Base-by-base conservation (phyloP, 106 monocot species). In the Dioscorea alata region DNA sequence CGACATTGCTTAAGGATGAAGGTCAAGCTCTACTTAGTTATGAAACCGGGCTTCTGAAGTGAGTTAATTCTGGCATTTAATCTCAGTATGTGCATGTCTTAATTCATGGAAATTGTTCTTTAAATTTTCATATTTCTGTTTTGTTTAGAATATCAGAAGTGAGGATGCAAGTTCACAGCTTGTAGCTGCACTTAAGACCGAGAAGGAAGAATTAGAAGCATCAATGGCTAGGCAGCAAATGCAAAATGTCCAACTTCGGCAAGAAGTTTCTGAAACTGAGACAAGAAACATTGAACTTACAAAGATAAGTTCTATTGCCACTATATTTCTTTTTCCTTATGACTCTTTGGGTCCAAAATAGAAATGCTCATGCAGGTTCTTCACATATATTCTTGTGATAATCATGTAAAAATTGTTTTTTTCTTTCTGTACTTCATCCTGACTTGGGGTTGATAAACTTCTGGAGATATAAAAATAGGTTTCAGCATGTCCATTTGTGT, bases 21-120 rank as follows among this genome's bases (percentile, higher is more conserved):
- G 77, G 79, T 58, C 70, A 79, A 64, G 85, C 95, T 52, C 82
- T 95, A 13, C 60, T 90, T 23, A 68, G 76, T 69, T 71, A 81
- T 59, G 71, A 82, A 70, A 99, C 84, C 6, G 97, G 92, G 23
- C 60, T 92, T 63, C 97, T 85, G 4, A 92, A 92, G 77, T 83
- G 79, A 88, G 63, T 53, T 61, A 51, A 28, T 34, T 23, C 42
- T 6, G 4, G 42, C 31, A 64, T 20, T 12, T 13, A 18, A 42
- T 42, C 42, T 42, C 42, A 42, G 4, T 54, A 8, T 17, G 31
- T 13, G 12, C 49, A 12, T 22, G 23, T 42, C 21, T 7, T 57
- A 2, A 0, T 14, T 15, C 24, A 18, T 3, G 20, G 14, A 62
- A 31, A 16, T 31, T 33, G 24, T 31, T 33, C 12, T 4, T 15